Percentiles rank a stretch among this genome's conserved stretches.
Evolutionary conservation across 306 rosid genomes (phyloP).

Genomic region (Arachis stenosperma): DNA sequence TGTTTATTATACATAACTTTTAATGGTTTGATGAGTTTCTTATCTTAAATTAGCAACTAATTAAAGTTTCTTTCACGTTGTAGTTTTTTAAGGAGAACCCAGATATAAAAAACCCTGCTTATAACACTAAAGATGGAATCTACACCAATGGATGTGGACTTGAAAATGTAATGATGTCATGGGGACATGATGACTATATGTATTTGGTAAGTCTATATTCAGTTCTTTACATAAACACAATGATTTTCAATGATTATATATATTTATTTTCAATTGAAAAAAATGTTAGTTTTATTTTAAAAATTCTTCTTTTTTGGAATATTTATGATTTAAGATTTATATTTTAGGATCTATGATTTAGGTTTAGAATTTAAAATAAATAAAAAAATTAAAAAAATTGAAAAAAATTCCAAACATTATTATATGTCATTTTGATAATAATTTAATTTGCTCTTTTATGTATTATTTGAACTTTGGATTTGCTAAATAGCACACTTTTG

Average conservation of each 20-base stretch:
- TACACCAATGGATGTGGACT: too few species aligned
- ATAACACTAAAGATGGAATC: not conserved
- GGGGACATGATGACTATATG: too few species aligned
- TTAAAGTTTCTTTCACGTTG: not conserved
- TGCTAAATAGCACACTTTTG: not conserved
- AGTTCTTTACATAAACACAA: not conserved
- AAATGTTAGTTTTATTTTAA: too few species aligned
- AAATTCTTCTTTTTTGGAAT: too few species aligned
- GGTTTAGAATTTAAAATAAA: too few species aligned
- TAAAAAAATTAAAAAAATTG: too few species aligned
- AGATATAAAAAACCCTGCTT: slow-evolving; percentile 32
- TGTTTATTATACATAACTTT: not conserved
- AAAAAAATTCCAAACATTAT: not conserved
- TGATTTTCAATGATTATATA: not conserved
- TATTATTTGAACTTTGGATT: not conserved
- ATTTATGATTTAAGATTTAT: too few species aligned
- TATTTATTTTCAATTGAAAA: too few species aligned
- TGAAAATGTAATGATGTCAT: too few species aligned
- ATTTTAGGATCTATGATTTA: too few species aligned
- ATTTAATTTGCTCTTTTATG: not conserved
- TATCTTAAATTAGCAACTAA: not conserved
- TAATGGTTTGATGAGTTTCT: not conserved
- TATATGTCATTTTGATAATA: not conserved
- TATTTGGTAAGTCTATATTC: slow-evolving; percentile 39
- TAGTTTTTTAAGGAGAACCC: slow-evolving; percentile 51